These are phyloP conservation scores for Penicillium turbatum DNA, from an alignment of 495 filamentous ascomycete species.

Conservation along the genomic window DNA sequence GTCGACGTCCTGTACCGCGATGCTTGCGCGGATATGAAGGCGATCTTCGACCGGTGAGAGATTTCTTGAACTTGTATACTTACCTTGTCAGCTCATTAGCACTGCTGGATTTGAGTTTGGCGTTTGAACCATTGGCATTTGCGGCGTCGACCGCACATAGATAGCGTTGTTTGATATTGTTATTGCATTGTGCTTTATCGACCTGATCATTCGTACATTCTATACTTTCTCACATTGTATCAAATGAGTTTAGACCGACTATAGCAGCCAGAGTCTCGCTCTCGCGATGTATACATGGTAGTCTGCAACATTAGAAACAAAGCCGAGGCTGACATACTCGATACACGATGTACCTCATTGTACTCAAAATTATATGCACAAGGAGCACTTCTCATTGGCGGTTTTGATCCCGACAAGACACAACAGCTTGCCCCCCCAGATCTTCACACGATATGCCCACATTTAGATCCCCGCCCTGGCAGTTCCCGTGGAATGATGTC, in stretches of 20 bases:
- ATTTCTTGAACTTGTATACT: neutral
- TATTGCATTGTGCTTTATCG: neutral
- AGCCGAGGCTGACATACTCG: neutral
- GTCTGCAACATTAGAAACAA: neutral
- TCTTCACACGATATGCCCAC: neutral
- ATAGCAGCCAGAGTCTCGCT: too few relatives aligned
- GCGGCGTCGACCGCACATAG: slow-evolving; percentile 1
- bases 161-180: neutral
- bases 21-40: slow-evolving; percentile 45
- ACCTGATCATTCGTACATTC: too few relatives aligned
- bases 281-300: neutral
- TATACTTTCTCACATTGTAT: too few relatives aligned
- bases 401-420: neutral
- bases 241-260: too few relatives aligned
- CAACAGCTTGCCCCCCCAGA: neutral
- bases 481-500: neutral
- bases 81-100: neutral
- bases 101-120: neutral
- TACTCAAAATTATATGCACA: neutral
- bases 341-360: neutral
- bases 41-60: slow-evolving; percentile 35
- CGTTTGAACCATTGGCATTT: slow-evolving; percentile 1
- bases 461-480: neutral
- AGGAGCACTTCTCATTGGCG: neutral
- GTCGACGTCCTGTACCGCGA: slow-evolving; percentile 41